Conservation (phyloP, 345 rosid species). For the Atalantia buxifolia region DNA sequence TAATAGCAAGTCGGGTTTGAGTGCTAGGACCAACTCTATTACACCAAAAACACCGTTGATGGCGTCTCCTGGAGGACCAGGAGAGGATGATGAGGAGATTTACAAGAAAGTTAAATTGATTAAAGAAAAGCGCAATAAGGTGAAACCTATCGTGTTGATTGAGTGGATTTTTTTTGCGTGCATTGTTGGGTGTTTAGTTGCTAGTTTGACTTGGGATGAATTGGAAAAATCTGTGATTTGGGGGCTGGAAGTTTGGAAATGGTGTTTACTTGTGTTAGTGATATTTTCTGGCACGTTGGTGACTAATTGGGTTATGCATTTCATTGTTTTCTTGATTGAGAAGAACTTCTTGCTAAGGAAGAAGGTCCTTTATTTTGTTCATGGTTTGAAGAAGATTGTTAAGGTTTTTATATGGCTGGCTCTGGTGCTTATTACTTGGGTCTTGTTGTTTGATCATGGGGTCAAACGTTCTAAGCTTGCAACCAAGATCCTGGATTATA, state of each 20-base stretch:
- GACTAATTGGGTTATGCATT: slow-evolving; percentile 74
- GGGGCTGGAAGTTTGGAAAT: slow-evolving; percentile 76
- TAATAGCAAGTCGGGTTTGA: slow-evolving; percentile 34
- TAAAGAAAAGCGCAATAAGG: slow-evolving; percentile 31
- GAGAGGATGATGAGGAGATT: slow-evolving; percentile 56
- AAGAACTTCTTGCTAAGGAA: slow-evolving; percentile 62
- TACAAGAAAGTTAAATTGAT: slow-evolving; percentile 48
- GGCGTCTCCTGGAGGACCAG: slow-evolving; percentile 21
- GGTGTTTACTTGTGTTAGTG: slow-evolving; percentile 80
- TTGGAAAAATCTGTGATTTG: slow-evolving; percentile 33
- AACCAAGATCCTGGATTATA: slow-evolving; percentile 34
- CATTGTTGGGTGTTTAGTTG: slow-evolving; percentile 43
- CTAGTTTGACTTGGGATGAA: slow-evolving; percentile 48
- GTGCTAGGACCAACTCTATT: slow-evolving; percentile 29
- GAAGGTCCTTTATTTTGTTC: slow-evolving; percentile 86
- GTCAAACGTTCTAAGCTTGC: slow-evolving; percentile 37
- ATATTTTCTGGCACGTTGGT: slow-evolving; percentile 65
- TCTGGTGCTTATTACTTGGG: slow-evolving; percentile 67
- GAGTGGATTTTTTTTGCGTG: slow-evolving; percentile 45
- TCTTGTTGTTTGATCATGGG: slow-evolving; percentile 47
- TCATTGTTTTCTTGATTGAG: slow-evolving; percentile 75
- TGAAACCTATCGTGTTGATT: slow-evolving; percentile 35
- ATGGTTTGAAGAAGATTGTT: slow-evolving; percentile 84
- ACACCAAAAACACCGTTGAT: slow-evolving; percentile 31
- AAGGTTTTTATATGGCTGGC: slow-evolving; percentile 78